Conservation (phyloP, 331 rosid genomes). For the Arachis monticola region DNA sequence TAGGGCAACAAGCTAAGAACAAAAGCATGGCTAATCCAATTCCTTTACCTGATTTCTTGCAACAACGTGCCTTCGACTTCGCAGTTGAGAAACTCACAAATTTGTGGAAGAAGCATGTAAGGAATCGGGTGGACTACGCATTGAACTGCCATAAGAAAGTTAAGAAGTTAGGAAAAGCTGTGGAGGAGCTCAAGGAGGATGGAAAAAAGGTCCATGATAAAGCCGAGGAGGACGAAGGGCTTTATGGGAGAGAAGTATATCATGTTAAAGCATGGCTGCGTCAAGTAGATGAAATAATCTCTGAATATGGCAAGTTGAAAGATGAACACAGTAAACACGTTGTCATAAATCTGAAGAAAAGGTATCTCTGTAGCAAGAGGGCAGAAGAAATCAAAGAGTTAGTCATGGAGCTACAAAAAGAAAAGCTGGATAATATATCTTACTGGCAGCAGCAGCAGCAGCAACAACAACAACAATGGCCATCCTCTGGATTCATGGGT, state of each 20-base stretch:
- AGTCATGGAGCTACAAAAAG: neutral
- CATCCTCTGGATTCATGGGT: neutral
- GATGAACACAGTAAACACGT: neutral
- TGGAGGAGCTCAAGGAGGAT: neutral
- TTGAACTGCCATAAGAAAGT: neutral
- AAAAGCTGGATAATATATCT: neutral
- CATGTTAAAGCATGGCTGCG: conserved; percentile 4
- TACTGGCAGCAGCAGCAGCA: neutral
- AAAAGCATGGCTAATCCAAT: no score
- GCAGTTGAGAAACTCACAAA: no score
- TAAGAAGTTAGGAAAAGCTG: neutral
- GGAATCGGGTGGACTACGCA: neutral
- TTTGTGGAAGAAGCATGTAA: neutral
- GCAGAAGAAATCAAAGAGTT: neutral
- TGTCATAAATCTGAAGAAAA: neutral
- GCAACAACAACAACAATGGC: no score
- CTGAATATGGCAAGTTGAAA: neutral
- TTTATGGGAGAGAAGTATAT: neutral
- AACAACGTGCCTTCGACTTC: no score
- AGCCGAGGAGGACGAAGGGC: conserved; percentile 7
- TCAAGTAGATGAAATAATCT: neutral
- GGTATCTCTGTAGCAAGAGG: neutral
- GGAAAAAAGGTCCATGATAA: neutral
- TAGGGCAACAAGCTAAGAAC: no score
- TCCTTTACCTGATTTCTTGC: no score